Evolutionary conservation across 257 asterid species (phyloP).

Genomic region (Plantago elongata): DNA sequence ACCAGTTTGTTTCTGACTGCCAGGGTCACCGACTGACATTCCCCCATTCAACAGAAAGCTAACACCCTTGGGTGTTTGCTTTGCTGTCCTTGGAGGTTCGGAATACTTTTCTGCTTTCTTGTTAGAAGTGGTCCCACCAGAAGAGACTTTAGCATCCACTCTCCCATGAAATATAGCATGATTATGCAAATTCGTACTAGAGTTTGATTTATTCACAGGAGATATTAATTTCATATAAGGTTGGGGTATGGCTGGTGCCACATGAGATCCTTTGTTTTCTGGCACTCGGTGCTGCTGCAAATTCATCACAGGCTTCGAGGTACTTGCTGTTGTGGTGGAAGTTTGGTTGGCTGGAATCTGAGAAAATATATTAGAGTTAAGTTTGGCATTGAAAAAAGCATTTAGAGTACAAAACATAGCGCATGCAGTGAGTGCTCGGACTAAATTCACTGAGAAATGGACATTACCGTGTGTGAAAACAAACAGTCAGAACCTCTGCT

Average conservation of each 20-base stretch:
- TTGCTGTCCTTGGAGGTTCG: slow-evolving; percentile 28
- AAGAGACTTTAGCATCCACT: slow-evolving; percentile 24
- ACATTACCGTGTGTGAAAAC: slow-evolving; percentile 79
- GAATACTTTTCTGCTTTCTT: slow-evolving; percentile 30
- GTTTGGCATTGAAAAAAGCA: not conserved
- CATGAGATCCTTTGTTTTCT: slow-evolving; percentile 29
- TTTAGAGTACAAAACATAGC: slow-evolving; percentile 6
- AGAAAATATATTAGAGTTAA: slow-evolving; percentile 19
- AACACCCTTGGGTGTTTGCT: slow-evolving; percentile 61
- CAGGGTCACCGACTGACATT: slow-evolving; percentile 26
- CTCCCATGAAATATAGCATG: slow-evolving; percentile 24
- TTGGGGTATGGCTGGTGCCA: slow-evolving; percentile 27
- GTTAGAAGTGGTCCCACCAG: slow-evolving; percentile 27
- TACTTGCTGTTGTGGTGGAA: slow-evolving; percentile 28
- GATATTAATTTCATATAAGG: slow-evolving; percentile 35
- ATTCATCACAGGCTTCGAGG: slow-evolving; percentile 36
- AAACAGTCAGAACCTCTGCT: slow-evolving; percentile 73
- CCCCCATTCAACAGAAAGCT: slow-evolving; percentile 34
- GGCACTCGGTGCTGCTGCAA: slow-evolving; percentile 30
- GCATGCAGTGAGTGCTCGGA: not conserved
- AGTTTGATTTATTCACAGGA: slow-evolving; percentile 27
- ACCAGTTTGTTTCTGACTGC: slow-evolving; percentile 33
- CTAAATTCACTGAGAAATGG: slow-evolving; percentile 12
- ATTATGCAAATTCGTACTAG: slow-evolving; percentile 30
- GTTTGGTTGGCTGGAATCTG: slow-evolving; percentile 43